Conservation (phyloP, 1,284 basidiomycete genomes). For the Ustilago cynodontis region DNA sequence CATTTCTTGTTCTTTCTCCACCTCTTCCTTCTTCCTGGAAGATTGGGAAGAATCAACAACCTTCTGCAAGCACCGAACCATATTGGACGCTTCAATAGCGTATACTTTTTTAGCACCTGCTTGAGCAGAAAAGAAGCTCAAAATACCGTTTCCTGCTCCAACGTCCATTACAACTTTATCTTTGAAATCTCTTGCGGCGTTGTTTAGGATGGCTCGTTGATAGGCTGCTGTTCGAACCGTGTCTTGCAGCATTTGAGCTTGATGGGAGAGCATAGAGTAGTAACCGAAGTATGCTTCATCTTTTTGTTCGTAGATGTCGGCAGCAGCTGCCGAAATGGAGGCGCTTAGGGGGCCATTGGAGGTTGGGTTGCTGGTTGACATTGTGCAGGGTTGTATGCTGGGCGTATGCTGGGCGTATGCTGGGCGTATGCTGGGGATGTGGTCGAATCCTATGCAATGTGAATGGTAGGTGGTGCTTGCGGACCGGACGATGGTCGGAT, state of each 20-base stretch:
- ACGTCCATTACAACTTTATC: slow-evolving; percentile 70
- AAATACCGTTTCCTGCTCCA: slow-evolving; percentile 73
- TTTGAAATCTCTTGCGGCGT: slow-evolving; percentile 46
- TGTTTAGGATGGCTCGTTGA: slow-evolving; percentile 62
- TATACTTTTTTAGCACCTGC: slow-evolving; percentile 73
- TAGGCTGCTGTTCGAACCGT: slow-evolving; percentile 64
- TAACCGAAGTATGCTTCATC: slow-evolving; percentile 67
- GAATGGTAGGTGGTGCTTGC: neutral
- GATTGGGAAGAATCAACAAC: slow-evolving; percentile 62
- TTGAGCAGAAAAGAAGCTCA: slow-evolving; percentile 73
- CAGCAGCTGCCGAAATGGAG: neutral
- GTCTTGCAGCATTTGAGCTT: slow-evolving; percentile 68
- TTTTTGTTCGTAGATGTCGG: slow-evolving; percentile 57
- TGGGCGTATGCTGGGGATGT: neutral
- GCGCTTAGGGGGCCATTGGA: neutral
- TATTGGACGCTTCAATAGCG: slow-evolving; percentile 73
- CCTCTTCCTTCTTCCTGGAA: slow-evolving; percentile 49
- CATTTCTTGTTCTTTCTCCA: slow-evolving; percentile 44
- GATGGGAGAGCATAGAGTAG: slow-evolving; percentile 65
- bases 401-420: neutral
- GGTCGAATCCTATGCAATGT: too few species aligned
- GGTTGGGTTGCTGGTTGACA: neutral
- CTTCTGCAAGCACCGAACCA: slow-evolving; percentile 72
- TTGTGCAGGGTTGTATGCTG: neutral
- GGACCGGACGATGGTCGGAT: too few species aligned